phyloP scores from a whole-genome alignment of 23 red algal genomes.

The Gracilariopsis chorda region DNA sequence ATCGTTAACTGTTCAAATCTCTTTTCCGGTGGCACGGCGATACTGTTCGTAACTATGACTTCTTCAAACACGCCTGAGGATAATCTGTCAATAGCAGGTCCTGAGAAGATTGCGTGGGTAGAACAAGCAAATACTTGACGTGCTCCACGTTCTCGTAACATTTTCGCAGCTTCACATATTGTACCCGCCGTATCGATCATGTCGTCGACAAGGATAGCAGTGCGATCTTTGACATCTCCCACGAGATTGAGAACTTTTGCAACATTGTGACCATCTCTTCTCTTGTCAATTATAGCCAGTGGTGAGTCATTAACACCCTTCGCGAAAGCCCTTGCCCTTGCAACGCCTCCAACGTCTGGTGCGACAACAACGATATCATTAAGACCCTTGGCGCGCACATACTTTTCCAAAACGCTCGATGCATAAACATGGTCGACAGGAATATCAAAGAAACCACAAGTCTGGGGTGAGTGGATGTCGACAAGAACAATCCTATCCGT shows the following conservation, averaged over 20 bases:
- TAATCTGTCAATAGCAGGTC: conserved; percentile 88
- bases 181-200: conserved; percentile 99
- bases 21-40: conserved; percentile 78
- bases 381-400: conserved; percentile 57
- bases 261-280: conserved; percentile 83
- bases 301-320: conserved; percentile 87
- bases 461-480: conserved; percentile 99
- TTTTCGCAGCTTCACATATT: conserved; percentile 80
- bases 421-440: conserved; percentile 97
- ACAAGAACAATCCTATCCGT: conserved; percentile 90
- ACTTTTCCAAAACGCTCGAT: conserved; percentile 75
- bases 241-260: conserved; percentile 94
- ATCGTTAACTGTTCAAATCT: conserved; percentile 88
- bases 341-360: conserved; percentile 96
- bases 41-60: conserved; percentile 95
- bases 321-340: conserved; percentile 93
- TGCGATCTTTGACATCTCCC: conserved; percentile 89
- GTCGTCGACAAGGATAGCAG: conserved; percentile 96
- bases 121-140: conserved; percentile 84
- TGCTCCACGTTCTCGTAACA: conserved; percentile 79
- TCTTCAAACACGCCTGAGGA: conserved; percentile 93
- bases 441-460: conserved; percentile 99
- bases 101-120: conserved; percentile 94
- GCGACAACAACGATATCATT: conserved; percentile 91
- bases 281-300: conserved; percentile 97